Evolutionary conservation across 169 alveolate genomes (phyloP).

Genomic region (Plasmodium falciparum): DNA sequence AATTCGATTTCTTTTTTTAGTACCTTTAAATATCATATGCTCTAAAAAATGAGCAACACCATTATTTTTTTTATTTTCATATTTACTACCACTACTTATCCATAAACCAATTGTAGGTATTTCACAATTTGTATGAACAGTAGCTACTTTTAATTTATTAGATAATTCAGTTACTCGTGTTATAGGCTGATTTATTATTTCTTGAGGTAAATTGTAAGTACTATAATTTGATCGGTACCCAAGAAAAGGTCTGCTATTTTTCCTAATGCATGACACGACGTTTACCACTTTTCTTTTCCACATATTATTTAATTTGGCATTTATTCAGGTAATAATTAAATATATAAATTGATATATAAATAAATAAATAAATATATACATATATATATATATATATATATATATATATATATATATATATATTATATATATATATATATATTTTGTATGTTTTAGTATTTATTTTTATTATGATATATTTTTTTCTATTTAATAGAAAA

Average conservation of each 20-base stretch:
- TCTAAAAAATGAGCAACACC: constrained; percentile 98
- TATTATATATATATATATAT: too few species aligned
- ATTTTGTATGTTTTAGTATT: too few species aligned
- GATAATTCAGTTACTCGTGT: constrained; percentile 70
- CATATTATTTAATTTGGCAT: not conserved
- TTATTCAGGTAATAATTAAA: too few species aligned
- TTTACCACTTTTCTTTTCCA: not conserved
- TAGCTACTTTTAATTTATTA: constrained; percentile 94
- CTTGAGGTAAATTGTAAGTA: constrained; percentile 17
- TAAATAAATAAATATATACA: too few species aligned
- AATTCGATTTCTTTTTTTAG: constrained; percentile 91
- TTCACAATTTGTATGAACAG: constrained; percentile 85
- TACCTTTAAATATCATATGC: constrained; percentile 98
- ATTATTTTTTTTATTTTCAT: constrained; percentile 92
- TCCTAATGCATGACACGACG: not conserved
- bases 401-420: too few species aligned
- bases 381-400: too few species aligned
- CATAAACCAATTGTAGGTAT: constrained; percentile 94
- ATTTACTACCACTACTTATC: constrained; percentile 96
- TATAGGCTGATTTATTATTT: constrained; percentile 46
- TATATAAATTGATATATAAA: too few species aligned
- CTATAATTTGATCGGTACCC: not conserved
- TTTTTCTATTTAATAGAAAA: too few species aligned
- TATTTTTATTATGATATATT: too few species aligned
- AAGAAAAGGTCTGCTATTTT: not conserved